phyloP scores from a whole-genome alignment of 768 basidiomycete genomes.

The Krasilnikovozyma curviuscula region DNA sequence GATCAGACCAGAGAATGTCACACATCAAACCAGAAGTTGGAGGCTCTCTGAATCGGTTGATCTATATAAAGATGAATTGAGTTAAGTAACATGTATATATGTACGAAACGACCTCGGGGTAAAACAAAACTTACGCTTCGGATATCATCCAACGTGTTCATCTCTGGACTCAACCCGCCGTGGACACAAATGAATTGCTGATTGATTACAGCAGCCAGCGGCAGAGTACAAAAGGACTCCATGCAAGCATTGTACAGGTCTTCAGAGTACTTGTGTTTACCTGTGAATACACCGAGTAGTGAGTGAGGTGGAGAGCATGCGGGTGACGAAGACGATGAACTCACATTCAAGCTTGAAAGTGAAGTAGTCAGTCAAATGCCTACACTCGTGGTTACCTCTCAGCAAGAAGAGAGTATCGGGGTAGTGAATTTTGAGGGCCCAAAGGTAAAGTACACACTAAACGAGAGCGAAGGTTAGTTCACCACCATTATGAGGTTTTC shows the following conservation, averaged over 20 bases:
- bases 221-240: slow-evolving; percentile 89
- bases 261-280: slow-evolving; percentile 98
- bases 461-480: not conserved
- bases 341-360: slow-evolving; percentile 13
- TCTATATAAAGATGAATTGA: slow-evolving; percentile 30
- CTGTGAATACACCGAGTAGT: slow-evolving; percentile 32
- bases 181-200: slow-evolving; percentile 98
- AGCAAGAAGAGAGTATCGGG: slow-evolving; percentile 9
- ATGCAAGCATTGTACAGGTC: slow-evolving; percentile 92
- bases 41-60: slow-evolving; percentile 96
- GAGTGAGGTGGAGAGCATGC: not conserved
- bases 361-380: slow-evolving; percentile 13
- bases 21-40: slow-evolving; percentile 96
- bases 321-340: not conserved
- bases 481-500: not conserved
- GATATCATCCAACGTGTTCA: slow-evolving; percentile 88
- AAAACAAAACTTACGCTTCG: slow-evolving; percentile 43
- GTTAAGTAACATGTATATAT: not conserved
- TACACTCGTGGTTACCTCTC: slow-evolving; percentile 12
- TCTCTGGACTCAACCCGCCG: slow-evolving; percentile 84
- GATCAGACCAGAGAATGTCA: slow-evolving; percentile 96
- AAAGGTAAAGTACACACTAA: slow-evolving; percentile 12
- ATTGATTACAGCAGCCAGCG: slow-evolving; percentile 95
- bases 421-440: slow-evolving; percentile 13
- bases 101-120: not conserved